These are phyloP conservation scores for Dactylonectria estremocensis DNA, from an alignment of 2,329 filamentous ascomycete species.

Conservation along the genomic window DNA sequence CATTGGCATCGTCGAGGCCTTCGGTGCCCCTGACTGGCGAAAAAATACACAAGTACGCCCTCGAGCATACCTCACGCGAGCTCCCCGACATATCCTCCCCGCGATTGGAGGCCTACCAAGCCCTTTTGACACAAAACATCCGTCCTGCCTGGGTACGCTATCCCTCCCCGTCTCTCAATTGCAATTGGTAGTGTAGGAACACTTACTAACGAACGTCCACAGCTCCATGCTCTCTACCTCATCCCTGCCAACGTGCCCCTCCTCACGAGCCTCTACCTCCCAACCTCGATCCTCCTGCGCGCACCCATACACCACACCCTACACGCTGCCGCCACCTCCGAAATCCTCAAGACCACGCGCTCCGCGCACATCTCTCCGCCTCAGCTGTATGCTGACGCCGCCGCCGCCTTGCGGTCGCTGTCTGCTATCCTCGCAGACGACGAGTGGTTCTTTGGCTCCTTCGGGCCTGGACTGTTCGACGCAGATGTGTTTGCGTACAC, in stretches of 20 bases:
- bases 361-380: slow-evolving; percentile 52
- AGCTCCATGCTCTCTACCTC: slow-evolving; percentile 89
- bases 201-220: slow-evolving; percentile 21
- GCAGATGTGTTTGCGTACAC: slow-evolving; percentile 93
- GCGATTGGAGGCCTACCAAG: slow-evolving; percentile 81
- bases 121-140: slow-evolving; percentile 83
- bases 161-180: background rate
- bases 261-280: slow-evolving; percentile 81
- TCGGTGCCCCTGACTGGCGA: slow-evolving; percentile 66
- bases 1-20: slow-evolving; percentile 54
- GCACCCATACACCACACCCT: slow-evolving; percentile 76
- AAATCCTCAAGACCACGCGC: slow-evolving; percentile 77
- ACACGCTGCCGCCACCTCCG: slow-evolving; percentile 78
- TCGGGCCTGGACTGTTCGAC: slow-evolving; percentile 82
- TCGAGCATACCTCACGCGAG: slow-evolving; percentile 58
- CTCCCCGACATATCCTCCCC: slow-evolving; percentile 66
- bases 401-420: slow-evolving; percentile 63
- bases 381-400: slow-evolving; percentile 61
- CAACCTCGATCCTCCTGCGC: slow-evolving; percentile 75
- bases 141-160: slow-evolving; percentile 85
- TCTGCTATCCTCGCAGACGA: slow-evolving; percentile 57
- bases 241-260: slow-evolving; percentile 77
- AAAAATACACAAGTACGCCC: slow-evolving; percentile 79
- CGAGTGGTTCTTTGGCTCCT: slow-evolving; percentile 66
- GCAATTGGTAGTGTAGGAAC: background rate